These are phyloP conservation scores for Kodamaea fukazawae DNA, from an alignment of 805 yeast genomes.

Conservation along the genomic window DNA sequence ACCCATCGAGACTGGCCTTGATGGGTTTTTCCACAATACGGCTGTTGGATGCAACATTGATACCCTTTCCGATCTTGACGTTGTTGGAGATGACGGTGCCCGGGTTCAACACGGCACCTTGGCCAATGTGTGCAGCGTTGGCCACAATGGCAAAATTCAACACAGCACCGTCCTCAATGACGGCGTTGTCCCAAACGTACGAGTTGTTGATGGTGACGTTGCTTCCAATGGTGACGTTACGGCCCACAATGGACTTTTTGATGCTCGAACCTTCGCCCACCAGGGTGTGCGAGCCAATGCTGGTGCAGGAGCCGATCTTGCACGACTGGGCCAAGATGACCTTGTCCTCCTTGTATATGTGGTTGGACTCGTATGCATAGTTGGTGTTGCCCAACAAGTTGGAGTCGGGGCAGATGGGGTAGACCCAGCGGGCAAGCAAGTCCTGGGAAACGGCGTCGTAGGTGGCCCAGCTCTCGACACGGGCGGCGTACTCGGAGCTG, in stretches of 20 bases:
- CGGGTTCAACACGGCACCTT: slow-evolving; percentile 51
- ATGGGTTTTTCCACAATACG: slow-evolving; percentile 53
- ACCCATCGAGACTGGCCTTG: slow-evolving; percentile 23
- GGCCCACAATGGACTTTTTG: slow-evolving; percentile 76
- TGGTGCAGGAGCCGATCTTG: slow-evolving; percentile 73
- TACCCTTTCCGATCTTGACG: slow-evolving; percentile 60
- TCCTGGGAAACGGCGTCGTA: slow-evolving; percentile 91
- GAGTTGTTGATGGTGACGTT: slow-evolving; percentile 70
- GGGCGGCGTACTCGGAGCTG: slow-evolving; percentile 71
- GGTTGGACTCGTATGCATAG: slow-evolving; percentile 77
- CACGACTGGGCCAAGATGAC: slow-evolving; percentile 95
- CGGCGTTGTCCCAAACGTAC: slow-evolving; percentile 83
- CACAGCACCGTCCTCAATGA: slow-evolving; percentile 60
- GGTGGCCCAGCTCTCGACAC: slow-evolving; percentile 94
- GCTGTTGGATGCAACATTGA: slow-evolving; percentile 47
- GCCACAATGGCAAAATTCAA: slow-evolving; percentile 73
- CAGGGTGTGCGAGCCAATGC: slow-evolving; percentile 72
- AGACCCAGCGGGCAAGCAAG: slow-evolving; percentile 85
- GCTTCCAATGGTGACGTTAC: slow-evolving; percentile 79
- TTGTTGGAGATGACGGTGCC: slow-evolving; percentile 79
- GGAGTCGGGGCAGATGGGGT: slow-evolving; percentile 86
- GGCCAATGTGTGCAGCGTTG: slow-evolving; percentile 52
- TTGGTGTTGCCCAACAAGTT: slow-evolving; percentile 70
- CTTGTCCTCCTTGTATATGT: slow-evolving; percentile 83
- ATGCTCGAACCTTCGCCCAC: slow-evolving; percentile 75